Conservation (phyloP, 2,329 filamentous ascomycete species). For the Cercospora brassicicola region DNA sequence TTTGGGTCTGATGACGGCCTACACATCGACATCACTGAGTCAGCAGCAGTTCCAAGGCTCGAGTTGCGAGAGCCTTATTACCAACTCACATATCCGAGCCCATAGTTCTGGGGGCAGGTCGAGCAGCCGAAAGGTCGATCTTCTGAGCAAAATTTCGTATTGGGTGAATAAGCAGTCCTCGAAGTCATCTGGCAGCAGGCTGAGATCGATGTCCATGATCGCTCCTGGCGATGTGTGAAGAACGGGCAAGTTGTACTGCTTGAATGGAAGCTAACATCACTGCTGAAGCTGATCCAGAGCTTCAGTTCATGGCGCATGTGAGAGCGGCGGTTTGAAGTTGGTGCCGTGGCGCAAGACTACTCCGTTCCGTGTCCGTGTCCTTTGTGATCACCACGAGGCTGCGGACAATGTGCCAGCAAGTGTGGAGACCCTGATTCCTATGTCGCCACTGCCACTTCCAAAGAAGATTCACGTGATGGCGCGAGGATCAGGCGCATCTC, state of each 20-base stretch:
- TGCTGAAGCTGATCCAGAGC: not conserved
- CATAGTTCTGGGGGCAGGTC: constrained; percentile 27
- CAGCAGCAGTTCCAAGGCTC: not conserved
- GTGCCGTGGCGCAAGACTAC: not conserved
- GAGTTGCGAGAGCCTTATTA: not conserved
- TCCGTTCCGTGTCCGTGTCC: not conserved
- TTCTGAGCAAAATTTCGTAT: constrained; percentile 13
- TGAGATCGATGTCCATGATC: constrained; percentile 18
- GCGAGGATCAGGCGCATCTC: not conserved
- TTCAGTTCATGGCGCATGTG: not conserved
- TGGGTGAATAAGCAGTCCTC: constrained; percentile 16
- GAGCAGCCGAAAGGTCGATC: constrained; percentile 23
- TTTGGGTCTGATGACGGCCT: constrained; percentile 14
- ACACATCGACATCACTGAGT: not conserved
- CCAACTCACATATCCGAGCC: constrained; percentile 15
- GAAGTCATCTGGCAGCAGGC: constrained; percentile 13
- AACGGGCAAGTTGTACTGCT: not conserved
- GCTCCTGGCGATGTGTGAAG: not conserved
- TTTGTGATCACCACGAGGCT: not conserved
- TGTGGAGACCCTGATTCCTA: not conserved
- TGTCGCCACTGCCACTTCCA: not conserved
- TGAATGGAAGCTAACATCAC: not conserved
- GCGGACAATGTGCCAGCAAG: not conserved
- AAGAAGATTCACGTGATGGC: not conserved
- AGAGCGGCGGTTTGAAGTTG: not conserved